These are phyloP conservation scores for Heritiera fomes DNA, from an alignment of 345 rosid genomes.

Conservation along the genomic window DNA sequence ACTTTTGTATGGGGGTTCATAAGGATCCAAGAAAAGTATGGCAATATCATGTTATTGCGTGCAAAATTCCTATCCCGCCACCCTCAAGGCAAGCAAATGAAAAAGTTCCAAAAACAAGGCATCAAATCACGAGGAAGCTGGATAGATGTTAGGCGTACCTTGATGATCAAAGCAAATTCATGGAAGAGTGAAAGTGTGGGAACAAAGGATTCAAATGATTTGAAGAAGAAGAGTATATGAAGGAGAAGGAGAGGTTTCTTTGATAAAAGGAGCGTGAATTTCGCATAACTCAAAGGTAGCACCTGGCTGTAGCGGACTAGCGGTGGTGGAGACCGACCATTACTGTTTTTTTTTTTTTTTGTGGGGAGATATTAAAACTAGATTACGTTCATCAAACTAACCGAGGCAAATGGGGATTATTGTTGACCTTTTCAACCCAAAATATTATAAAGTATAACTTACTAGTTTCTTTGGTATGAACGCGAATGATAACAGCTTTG, in stretches of 20 bases:
- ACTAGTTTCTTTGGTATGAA: conserved; percentile 10
- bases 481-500: background rate
- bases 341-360: no score
- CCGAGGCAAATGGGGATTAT: conserved; percentile 17
- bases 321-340: background rate
- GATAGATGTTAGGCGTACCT: conserved; percentile 25
- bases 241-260: background rate
- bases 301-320: background rate
- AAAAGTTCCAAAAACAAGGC: background rate
- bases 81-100: background rate
- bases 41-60: background rate
- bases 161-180: conserved; percentile 24
- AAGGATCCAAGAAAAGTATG: background rate
- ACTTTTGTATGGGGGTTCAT: background rate
- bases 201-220: conserved; percentile 17
- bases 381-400: conserved; percentile 6
- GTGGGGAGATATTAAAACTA: background rate
- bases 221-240: conserved; percentile 11
- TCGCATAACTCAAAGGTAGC: conserved; percentile 28
- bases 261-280: conserved; percentile 33
- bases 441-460: background rate
- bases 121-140: background rate
- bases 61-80: background rate
- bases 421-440: conserved; percentile 39
- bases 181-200: conserved; percentile 22